Evolutionary conservation across 2,329 filamentous ascomycete species (phyloP).

Genomic region (Paradendryphiella salina): DNA sequence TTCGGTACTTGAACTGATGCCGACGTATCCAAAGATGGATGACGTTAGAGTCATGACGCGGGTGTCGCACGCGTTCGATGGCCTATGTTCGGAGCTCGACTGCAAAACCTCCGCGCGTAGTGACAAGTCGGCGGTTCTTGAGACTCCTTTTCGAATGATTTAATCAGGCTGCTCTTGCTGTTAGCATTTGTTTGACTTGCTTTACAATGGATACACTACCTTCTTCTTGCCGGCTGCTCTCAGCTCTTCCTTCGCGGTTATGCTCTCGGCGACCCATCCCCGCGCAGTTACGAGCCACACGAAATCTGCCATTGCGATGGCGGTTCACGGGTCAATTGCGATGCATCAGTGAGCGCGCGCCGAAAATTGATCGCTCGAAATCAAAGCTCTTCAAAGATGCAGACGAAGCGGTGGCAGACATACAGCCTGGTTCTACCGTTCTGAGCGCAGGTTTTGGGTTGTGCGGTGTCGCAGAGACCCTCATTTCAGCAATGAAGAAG

Average conservation of each 20-base stretch:
- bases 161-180: slow-evolving; percentile 1
- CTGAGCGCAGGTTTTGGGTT: slow-evolving; percentile 48
- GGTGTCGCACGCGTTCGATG: slow-evolving; percentile 6
- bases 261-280: slow-evolving; percentile 34
- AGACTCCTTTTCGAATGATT: neutral
- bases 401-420: slow-evolving; percentile 45
- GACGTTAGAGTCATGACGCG: slow-evolving; percentile 7
- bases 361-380: slow-evolving; percentile 40
- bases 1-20: slow-evolving; percentile 11
- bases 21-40: slow-evolving; percentile 9
- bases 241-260: slow-evolving; percentile 35
- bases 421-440: slow-evolving; percentile 44
- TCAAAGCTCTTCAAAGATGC: slow-evolving; percentile 46
- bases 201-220: slow-evolving; percentile 38
- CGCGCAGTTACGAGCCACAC: slow-evolving; percentile 29
- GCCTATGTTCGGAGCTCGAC: slow-evolving; percentile 3
- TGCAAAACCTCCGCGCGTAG: neutral
- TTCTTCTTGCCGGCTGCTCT: slow-evolving; percentile 35
- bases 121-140: slow-evolving; percentile 7
- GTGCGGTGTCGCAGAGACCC: slow-evolving; percentile 46
- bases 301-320: slow-evolving; percentile 26
- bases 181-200: neutral
- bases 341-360: slow-evolving; percentile 33
- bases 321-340: slow-evolving; percentile 29
- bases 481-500: slow-evolving; percentile 43